Evolutionary conservation across 2,329 filamentous ascomycete species (phyloP).

Genomic region (Pezicula radicicola): DNA sequence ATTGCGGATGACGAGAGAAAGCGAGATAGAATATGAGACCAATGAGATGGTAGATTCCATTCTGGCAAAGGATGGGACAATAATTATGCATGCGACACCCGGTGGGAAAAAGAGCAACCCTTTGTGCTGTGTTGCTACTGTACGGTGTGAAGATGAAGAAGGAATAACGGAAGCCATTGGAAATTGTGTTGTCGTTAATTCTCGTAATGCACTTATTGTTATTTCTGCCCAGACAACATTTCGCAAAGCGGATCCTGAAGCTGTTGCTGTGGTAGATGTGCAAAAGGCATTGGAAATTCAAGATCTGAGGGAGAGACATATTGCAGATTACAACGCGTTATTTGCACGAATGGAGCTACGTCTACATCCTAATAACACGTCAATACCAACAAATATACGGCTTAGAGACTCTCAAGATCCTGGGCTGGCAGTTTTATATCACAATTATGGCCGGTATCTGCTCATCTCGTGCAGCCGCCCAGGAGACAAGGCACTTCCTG

Average conservation of each 20-base stretch:
- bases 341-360: constrained; percentile 29
- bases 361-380: constrained; percentile 19
- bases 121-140: constrained; percentile 30
- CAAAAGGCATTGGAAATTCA: constrained; percentile 12
- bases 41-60: constrained; percentile 40
- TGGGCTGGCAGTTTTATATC: constrained; percentile 27
- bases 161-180: constrained; percentile 26
- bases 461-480: constrained; percentile 32
- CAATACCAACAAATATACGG: constrained; percentile 29
- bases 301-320: constrained; percentile 26
- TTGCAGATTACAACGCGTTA: constrained; percentile 30
- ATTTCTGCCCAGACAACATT: constrained; percentile 37
- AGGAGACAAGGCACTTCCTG: constrained; percentile 30
- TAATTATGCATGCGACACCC: constrained; percentile 36
- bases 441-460: constrained; percentile 36
- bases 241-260: constrained; percentile 25
- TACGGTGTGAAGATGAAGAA: constrained; percentile 19
- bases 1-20: constrained; percentile 34
- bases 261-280: constrained; percentile 21
- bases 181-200: constrained; percentile 32
- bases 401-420: constrained; percentile 16
- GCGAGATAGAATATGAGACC: constrained; percentile 37
- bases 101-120: constrained; percentile 31
- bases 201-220: constrained; percentile 30
- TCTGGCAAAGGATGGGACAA: constrained; percentile 23